These are phyloP conservation scores for Hypoxylon rickii DNA, from an alignment of 495 filamentous ascomycete genomes.

Conservation along the genomic window DNA sequence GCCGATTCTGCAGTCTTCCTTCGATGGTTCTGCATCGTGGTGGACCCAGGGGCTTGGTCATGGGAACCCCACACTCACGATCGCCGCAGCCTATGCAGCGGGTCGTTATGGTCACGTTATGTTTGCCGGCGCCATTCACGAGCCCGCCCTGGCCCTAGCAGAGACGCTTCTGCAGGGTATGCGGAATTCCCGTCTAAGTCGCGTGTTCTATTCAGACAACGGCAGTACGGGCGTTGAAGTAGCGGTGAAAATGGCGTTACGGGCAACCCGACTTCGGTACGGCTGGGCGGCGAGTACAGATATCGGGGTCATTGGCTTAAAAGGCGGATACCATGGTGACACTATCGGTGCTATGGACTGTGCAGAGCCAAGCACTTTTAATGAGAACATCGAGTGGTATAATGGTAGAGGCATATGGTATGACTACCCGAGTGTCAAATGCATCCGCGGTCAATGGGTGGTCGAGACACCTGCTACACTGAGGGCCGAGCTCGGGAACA, in stretches of 20 bases:
- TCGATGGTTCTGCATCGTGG: constrained; percentile 82
- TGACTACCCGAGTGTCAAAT: constrained; percentile 70
- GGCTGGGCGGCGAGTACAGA: constrained; percentile 58
- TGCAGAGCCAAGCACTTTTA: constrained; percentile 71
- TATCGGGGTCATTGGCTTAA: constrained; percentile 69
- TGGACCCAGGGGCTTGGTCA: constrained; percentile 86
- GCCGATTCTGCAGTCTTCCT: constrained; percentile 60
- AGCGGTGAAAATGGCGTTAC: constrained; percentile 77
- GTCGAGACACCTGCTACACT: constrained; percentile 59
- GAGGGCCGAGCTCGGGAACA: constrained; percentile 50
- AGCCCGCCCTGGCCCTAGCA: constrained; percentile 69
- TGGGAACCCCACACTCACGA: constrained; percentile 66
- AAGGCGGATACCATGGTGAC: constrained; percentile 80
- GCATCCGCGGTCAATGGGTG: constrained; percentile 65
- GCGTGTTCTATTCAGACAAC: constrained; percentile 79
- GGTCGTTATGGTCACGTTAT: constrained; percentile 86
- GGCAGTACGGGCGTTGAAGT: constrained; percentile 81
- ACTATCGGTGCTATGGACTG: constrained; percentile 83
- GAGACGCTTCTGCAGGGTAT: constrained; percentile 59
- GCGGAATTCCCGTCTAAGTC: constrained; percentile 62
- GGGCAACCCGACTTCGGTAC: constrained; percentile 65
- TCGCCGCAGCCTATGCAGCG: constrained; percentile 75
- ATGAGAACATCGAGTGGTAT: constrained; percentile 82
- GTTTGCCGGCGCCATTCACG: constrained; percentile 74
- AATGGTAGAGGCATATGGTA: constrained; percentile 75